Conservation (phyloP, 768 basidiomycete genomes). For the Dentipellis sp. region DNA sequence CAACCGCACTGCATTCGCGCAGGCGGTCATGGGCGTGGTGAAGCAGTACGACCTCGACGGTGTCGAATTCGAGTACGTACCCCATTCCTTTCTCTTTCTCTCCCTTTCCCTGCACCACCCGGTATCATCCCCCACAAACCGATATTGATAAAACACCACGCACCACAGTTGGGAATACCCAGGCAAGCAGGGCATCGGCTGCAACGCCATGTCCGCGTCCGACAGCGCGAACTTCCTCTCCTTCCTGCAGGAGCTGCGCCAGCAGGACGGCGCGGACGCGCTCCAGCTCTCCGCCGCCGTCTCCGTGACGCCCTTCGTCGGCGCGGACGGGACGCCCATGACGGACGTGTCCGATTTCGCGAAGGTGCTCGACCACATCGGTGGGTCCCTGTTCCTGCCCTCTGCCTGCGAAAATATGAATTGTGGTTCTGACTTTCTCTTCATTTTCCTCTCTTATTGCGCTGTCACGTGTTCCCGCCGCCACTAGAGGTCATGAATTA, state of each 20-base stretch:
- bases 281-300: constrained; percentile 51
- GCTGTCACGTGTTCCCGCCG: neutral
- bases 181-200: constrained; percentile 50
- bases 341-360: constrained; percentile 67
- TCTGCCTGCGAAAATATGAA: no score
- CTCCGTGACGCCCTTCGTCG: constrained; percentile 39
- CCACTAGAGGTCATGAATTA: constrained; percentile 51
- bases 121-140: no score
- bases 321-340: constrained; percentile 43
- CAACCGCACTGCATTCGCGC: constrained; percentile 57
- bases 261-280: constrained; percentile 39
- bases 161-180: constrained; percentile 83
- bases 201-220: constrained; percentile 44
- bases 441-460: neutral
- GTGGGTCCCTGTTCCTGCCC: constrained; percentile 5
- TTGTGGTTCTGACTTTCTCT: neutral
- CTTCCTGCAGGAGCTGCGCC: constrained; percentile 65
- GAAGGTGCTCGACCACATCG: constrained; percentile 55
- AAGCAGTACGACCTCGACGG: constrained; percentile 46
- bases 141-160: neutral
- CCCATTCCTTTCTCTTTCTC: neutral
- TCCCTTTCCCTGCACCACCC: no score
- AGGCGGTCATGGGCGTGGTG: constrained; percentile 42
- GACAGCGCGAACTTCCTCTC: constrained; percentile 74
- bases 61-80: constrained; percentile 32